These are phyloP conservation scores for Glaciozyma antarctica DNA, from an alignment of 768 basidiomycete genomes.

Conservation along the genomic window DNA sequence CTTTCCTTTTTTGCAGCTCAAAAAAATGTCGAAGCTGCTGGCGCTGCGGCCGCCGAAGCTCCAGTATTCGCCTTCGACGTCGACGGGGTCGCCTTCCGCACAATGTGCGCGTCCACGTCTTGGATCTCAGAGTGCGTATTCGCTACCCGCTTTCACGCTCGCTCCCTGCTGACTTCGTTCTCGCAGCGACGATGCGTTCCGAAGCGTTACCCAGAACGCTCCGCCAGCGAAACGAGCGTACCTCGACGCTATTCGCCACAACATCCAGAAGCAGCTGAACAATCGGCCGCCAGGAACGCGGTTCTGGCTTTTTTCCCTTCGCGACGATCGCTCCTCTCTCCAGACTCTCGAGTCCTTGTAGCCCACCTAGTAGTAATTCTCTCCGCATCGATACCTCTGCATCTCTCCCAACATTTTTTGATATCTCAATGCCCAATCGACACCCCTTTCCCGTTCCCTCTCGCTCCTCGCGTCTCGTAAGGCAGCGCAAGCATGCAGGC, in stretches of 20 bases:
- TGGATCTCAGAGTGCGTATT: conserved; percentile 24
- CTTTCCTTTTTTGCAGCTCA: conserved; percentile 6
- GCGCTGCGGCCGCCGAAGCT: conserved; percentile 15
- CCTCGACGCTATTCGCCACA: conserved; percentile 17
- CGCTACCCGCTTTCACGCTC: neutral
- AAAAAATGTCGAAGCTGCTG: conserved; percentile 23
- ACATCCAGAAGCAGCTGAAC: conserved; percentile 15
- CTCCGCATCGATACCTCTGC: too few relatives aligned
- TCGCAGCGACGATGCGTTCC: conserved; percentile 29
- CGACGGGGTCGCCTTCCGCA: conserved; percentile 23
- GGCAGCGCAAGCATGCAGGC: conserved; percentile 20
- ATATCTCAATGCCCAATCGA: neutral
- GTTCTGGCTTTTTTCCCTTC: conserved; percentile 28
- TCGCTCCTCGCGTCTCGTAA: neutral
- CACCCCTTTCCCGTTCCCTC: neutral
- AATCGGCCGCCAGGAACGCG: neutral
- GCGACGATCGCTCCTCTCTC: conserved; percentile 7
- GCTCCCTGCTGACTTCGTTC: too few relatives aligned
- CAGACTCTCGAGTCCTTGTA: neutral
- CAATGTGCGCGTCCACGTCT: conserved; percentile 13
- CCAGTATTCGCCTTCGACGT: conserved; percentile 31
- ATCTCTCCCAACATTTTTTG: too few relatives aligned
- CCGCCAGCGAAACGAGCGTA: conserved; percentile 27
- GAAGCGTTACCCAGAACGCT: conserved; percentile 12
- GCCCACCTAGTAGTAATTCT: neutral